Evolutionary conservation across 495 filamentous ascomycete genomes (phyloP), one percentile per base, ranked within the genome.

Genomic region (Annulohypoxylon nitens): DNA sequence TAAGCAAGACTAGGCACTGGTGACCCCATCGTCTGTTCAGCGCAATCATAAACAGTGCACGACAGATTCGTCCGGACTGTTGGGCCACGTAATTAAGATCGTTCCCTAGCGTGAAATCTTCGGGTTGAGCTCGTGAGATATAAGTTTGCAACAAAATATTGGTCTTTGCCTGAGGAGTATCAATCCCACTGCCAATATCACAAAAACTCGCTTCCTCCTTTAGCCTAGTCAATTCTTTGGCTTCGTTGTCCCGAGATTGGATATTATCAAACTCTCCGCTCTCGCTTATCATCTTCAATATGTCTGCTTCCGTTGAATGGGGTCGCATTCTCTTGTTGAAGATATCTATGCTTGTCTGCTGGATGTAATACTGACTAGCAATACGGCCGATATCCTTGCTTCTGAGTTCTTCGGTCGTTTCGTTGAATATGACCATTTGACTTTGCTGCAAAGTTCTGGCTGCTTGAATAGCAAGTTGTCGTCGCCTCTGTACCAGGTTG

Each of bases 401-500:
- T 51, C 91, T 89, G 10, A 99, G 88, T 71, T 95, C 94, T 78
- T 97, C 93, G 0, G 96, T 98, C 12, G 82, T 85, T 68, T 98
- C 97, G 75, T 98, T 97, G 84, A 95, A 98, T 47, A 98, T 97
- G 72, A 99, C 95, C 96, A 99, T 99, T 78, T 98, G 97, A 73
- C 91, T 97, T 75, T 94, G 87, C 71, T 96, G 93, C 36, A 99
- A 84, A 2, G 91, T 90, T 20, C 89, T 85, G 2, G 96, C 97
- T 37, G 96, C 97, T 69, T 95, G 89, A 59, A 97, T 93, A 63
- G 97, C 90, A 61, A 98, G 82, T 48, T 96, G 88, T 16, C 93
- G 86, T 69, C 96, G 87, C 75, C 95, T 87, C 75, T 93, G 89
- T 3, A 97, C 91, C 57, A 99, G 84, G 61, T 88, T 87, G 14